Percentiles rank a stretch among this genome's conserved stretches.
These are phyloP conservation scores for Talaromyces thailandensis DNA, from an alignment of 495 filamentous ascomycete genomes.

Conservation along the genomic window DNA sequence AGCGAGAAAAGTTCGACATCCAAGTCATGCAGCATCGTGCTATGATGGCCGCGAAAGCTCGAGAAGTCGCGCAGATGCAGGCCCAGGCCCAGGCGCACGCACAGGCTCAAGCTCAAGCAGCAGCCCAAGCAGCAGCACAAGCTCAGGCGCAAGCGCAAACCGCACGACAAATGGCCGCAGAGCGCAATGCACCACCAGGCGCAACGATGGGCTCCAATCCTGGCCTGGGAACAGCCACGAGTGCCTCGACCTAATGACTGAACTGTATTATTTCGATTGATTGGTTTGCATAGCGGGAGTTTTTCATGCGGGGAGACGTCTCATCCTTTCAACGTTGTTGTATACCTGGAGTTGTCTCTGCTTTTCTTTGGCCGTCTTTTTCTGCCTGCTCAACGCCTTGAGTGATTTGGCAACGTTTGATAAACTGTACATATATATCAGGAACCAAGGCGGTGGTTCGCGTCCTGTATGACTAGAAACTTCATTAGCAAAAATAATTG, in stretches of 20 bases:
- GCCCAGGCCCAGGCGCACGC: conserved; percentile 32
- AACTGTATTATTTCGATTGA: conserved; percentile 14
- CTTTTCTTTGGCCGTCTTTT: neutral
- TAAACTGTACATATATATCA: conserved; percentile 8
- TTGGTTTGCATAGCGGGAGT: conserved; percentile 36
- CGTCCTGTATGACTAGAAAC: conserved; percentile 5
- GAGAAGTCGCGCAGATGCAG: conserved; percentile 40
- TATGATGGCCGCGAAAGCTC: conserved; percentile 48
- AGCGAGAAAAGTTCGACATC: conserved; percentile 61
- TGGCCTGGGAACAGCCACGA: conserved; percentile 21
- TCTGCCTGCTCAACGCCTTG: neutral
- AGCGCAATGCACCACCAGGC: conserved; percentile 16
- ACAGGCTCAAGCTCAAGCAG: conserved; percentile 24
- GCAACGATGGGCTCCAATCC: conserved; percentile 26
- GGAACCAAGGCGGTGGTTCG: neutral
- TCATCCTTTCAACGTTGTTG: conserved; percentile 9
- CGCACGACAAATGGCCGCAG: conserved; percentile 7
- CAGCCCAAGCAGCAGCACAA: conserved; percentile 18
- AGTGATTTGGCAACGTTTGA: neutral
- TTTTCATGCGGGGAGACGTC: conserved; percentile 11
- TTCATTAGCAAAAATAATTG: conserved; percentile 5
- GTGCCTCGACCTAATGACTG: conserved; percentile 28
- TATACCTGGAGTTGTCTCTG: neutral
- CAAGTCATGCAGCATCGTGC: conserved; percentile 64
- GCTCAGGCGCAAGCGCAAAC: conserved; percentile 31